Conservation (phyloP, 306 rosid species). For the Vigna radiata region DNA sequence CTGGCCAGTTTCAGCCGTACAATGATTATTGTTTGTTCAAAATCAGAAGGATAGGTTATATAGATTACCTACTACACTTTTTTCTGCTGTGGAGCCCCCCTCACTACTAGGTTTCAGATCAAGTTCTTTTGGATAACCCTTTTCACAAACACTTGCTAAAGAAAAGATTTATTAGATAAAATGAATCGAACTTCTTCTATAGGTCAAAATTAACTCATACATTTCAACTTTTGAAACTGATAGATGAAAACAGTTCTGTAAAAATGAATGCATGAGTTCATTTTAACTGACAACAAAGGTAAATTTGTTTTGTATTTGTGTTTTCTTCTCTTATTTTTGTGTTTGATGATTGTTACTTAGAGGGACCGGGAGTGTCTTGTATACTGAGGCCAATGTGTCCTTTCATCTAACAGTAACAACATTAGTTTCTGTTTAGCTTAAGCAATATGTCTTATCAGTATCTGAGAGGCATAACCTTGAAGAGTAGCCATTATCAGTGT, state of each 20-base stretch:
- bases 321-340: background rate
- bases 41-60: conserved; percentile 44
- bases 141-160: background rate
- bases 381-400: conserved; percentile 1
- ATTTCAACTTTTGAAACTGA: too few relatives aligned
- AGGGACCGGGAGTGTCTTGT: background rate
- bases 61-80: conserved; percentile 37
- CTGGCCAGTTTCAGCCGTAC: conserved; percentile 60
- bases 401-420: conserved; percentile 1
- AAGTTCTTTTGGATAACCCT: background rate
- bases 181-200: background rate
- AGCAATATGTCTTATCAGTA: background rate
- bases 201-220: background rate
- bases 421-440: conserved; percentile 8
- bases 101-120: conserved; percentile 1
- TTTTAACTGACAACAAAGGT: background rate
- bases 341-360: background rate
- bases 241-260: too few relatives aligned
- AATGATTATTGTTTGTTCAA: conserved; percentile 48
- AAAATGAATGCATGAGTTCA: background rate
- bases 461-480: background rate
- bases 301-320: background rate
- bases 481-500: background rate
- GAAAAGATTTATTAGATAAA: background rate
- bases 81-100: conserved; percentile 17